Percentiles rank a stretch among this genome's conserved stretches.
These are phyloP conservation scores for Thraustochytrium sp. DNA, from an alignment of 352 stramenopile species.

Conservation along the genomic window DNA sequence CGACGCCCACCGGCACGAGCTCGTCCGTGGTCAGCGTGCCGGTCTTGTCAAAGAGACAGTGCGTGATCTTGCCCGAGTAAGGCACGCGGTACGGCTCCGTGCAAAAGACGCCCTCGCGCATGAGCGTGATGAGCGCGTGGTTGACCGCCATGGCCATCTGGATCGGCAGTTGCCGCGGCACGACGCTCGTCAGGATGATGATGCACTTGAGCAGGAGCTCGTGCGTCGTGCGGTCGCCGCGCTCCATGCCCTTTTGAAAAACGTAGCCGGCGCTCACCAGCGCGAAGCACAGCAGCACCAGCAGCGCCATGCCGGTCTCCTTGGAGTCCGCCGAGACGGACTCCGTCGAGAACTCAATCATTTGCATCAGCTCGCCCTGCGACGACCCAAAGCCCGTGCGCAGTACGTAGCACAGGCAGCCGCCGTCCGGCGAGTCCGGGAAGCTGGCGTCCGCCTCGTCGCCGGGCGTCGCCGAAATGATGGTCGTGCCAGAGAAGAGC, in stretches of 20 bases:
- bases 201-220: constrained; percentile 94
- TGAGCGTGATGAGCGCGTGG: constrained; percentile 84
- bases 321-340: constrained; percentile 86
- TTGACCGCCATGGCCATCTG: constrained; percentile 94
- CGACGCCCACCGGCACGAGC: constrained; percentile 83
- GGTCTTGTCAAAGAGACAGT: constrained; percentile 96
- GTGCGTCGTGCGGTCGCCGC: constrained; percentile 83
- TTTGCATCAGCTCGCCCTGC: constrained; percentile 93
- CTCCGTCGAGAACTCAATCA: constrained; percentile 94
- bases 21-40: constrained; percentile 96
- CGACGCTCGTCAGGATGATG: constrained; percentile 96
- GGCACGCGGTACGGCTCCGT: constrained; percentile 96
- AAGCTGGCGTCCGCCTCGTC: background rate
- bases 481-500: constrained; percentile 38
- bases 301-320: constrained; percentile 91
- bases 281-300: constrained; percentile 92
- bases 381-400: constrained; percentile 93
- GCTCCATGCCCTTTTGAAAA: constrained; percentile 65
- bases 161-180: constrained; percentile 94
- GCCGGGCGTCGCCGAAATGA: constrained; percentile 38
- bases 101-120: constrained; percentile 92
- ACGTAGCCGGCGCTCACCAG: constrained; percentile 85
- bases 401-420: constrained; percentile 89
- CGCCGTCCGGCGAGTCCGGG: constrained; percentile 59
- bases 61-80: constrained; percentile 81